A percentile compares a stretch with the other conserved stretches of the same genome.
These are phyloP conservation scores for Thamnidium elegans DNA, from an alignment of 192 early-diverging fungal genomes.

Conservation along the genomic window DNA sequence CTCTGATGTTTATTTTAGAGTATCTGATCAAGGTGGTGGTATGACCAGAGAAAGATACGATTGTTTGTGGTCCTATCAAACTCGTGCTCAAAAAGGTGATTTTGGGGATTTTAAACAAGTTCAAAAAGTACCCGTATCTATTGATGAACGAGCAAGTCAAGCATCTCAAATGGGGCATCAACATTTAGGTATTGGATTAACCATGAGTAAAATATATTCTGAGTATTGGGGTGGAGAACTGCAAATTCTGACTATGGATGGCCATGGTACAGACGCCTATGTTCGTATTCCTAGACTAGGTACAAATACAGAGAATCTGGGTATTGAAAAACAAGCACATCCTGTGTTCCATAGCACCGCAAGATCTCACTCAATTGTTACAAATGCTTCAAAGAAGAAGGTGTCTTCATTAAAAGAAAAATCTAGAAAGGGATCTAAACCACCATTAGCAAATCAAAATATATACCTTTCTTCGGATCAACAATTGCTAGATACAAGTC, in stretches of 20 bases:
- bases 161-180: constrained; percentile 18
- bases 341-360: not conserved
- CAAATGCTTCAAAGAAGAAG: not conserved
- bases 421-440: not conserved
- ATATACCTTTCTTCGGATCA: not conserved
- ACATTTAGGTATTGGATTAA: constrained; percentile 84
- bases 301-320: constrained; percentile 58
- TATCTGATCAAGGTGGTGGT: constrained; percentile 93
- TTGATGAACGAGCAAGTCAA: constrained; percentile 39
- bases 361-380: not conserved
- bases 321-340: constrained; percentile 20
- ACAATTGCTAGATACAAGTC: constrained; percentile 2
- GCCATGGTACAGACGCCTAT: constrained; percentile 91
- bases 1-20: constrained; percentile 80
- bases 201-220: constrained; percentile 87
- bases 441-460: not conserved
- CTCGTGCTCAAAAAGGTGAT: constrained; percentile 31
- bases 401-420: not conserved
- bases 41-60: constrained; percentile 61
- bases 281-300: constrained; percentile 74
- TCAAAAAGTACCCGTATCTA: constrained; percentile 73
- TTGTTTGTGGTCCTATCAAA: constrained; percentile 70
- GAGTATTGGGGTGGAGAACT: constrained; percentile 95
- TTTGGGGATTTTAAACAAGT: constrained; percentile 69
- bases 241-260: constrained; percentile 76